phyloP scores from a whole-genome alignment of 2,329 filamentous ascomycete genomes.

The Penicillium sp. region DNA sequence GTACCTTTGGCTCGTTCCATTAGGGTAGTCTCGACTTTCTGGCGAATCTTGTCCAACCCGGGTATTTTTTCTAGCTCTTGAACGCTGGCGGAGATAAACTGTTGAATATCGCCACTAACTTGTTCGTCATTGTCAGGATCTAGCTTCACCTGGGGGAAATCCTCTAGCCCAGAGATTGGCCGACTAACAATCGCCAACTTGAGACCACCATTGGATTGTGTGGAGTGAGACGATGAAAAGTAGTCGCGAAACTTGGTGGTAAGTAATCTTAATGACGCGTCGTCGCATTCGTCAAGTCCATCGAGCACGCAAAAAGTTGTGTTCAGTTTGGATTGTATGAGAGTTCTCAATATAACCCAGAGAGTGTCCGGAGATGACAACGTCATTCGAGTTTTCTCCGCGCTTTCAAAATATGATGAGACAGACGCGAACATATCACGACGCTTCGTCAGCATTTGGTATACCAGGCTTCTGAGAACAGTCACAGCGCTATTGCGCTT shows the following conservation, averaged over 20 bases:
- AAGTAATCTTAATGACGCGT: neutral
- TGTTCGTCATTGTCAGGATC: neutral
- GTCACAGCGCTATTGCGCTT: neutral
- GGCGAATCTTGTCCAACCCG: neutral
- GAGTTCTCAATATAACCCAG: neutral
- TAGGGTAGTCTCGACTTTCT: neutral
- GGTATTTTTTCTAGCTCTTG: neutral
- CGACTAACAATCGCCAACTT: neutral
- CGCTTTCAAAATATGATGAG: neutral
- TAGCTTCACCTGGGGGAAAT: neutral
- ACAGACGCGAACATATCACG: neutral
- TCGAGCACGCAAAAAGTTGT: neutral
- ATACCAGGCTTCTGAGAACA: neutral
- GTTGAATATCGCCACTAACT: neutral
- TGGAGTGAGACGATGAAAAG: neutral
- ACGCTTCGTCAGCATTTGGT: neutral
- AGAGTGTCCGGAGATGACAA: neutral
- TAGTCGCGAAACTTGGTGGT: neutral
- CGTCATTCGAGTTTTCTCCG: neutral
- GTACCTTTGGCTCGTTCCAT: neutral
- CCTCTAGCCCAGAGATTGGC: neutral
- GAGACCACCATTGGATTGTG: neutral
- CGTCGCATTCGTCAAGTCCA: neutral
- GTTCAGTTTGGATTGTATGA: neutral
- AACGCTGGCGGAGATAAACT: neutral